A percentile compares a stretch with the other conserved stretches of the same genome.
Evolutionary conservation across 1,139 yeast species (phyloP).

Genomic region (Suhomyces bolitotheri): DNA sequence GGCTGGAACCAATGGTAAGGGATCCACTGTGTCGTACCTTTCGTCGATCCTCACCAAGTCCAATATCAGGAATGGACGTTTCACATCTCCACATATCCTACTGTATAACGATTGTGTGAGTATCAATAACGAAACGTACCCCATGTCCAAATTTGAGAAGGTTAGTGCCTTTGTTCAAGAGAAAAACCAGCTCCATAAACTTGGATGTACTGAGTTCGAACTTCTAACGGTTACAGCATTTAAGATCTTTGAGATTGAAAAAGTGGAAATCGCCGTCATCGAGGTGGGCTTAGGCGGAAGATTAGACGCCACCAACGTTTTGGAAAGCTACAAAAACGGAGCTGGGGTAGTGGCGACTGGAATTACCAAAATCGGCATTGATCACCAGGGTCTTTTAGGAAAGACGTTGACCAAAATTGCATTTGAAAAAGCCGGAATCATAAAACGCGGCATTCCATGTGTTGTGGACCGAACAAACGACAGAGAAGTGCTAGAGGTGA

Average conservation of each 20-base stretch:
- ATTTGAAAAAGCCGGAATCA: slow-evolving; percentile 78
- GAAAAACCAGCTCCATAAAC: slow-evolving; percentile 33
- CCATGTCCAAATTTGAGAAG: slow-evolving; percentile 43
- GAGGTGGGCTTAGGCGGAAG: slow-evolving; percentile 94
- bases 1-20: slow-evolving; percentile 96
- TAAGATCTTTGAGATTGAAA: slow-evolving; percentile 59
- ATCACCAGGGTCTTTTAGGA: slow-evolving; percentile 79
- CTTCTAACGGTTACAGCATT: slow-evolving; percentile 81
- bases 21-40: slow-evolving; percentile 81
- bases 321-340: slow-evolving; percentile 28
- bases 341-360: slow-evolving; percentile 63
- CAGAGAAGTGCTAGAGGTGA: slow-evolving; percentile 47
- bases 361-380: slow-evolving; percentile 81
- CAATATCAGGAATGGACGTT: slow-evolving; percentile 62
- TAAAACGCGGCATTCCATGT: slow-evolving; percentile 60
- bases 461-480: slow-evolving; percentile 74
- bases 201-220: slow-evolving; percentile 87
- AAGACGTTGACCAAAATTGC: slow-evolving; percentile 64
- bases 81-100: slow-evolving; percentile 84
- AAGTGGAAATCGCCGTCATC: slow-evolving; percentile 70
- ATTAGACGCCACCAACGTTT: slow-evolving; percentile 80
- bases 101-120: slow-evolving; percentile 73
- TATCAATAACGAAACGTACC: slow-evolving; percentile 60
- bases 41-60: slow-evolving; percentile 58
- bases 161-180: slow-evolving; percentile 42